A percentile compares a stretch with the other conserved stretches of the same genome.
Conservation (phyloP, 495 filamentous ascomycete genomes). For the Penicillium malachiteum region DNA sequence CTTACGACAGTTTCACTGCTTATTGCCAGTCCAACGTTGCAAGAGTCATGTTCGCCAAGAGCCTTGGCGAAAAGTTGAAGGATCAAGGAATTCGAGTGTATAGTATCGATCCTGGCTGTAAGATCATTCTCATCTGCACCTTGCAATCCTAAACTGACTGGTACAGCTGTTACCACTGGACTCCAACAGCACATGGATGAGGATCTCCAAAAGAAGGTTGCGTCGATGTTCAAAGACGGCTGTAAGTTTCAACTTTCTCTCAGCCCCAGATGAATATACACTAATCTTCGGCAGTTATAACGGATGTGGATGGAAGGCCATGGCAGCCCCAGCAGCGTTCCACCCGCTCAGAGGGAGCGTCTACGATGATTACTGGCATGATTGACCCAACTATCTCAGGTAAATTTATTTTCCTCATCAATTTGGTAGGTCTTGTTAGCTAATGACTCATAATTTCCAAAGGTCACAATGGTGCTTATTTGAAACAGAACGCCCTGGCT, state of each 20-base stretch:
- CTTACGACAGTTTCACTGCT: slow-evolving; percentile 13
- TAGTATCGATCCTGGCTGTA: slow-evolving; percentile 25
- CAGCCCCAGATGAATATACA: neutral
- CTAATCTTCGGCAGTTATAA: slow-evolving; percentile 3
- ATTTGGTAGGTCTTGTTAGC: neutral
- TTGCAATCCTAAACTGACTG: neutral
- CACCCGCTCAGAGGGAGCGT: slow-evolving; percentile 18
- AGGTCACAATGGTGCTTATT: slow-evolving; percentile 12
- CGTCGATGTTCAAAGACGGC: slow-evolving; percentile 8
- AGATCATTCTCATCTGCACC: neutral
- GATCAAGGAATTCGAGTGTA: slow-evolving; percentile 15
- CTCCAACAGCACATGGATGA: slow-evolving; percentile 16
- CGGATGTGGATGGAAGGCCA: slow-evolving; percentile 16
- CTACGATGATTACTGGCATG: slow-evolving; percentile 24
- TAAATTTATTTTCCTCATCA: slow-evolving; percentile 1
- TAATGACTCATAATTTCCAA: neutral
- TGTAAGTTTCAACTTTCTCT: slow-evolving; percentile 10
- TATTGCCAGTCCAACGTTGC: slow-evolving; percentile 22
- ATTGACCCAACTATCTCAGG: slow-evolving; percentile 22
- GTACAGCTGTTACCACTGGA: slow-evolving; percentile 14
- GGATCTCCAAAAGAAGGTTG: neutral
- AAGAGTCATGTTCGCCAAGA: slow-evolving; percentile 23
- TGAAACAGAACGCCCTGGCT: slow-evolving; percentile 17
- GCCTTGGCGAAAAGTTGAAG: slow-evolving; percentile 17
- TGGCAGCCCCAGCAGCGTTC: slow-evolving; percentile 13